Base-by-base conservation (phyloP, 306 rosid genomes). In the Vigna trinervia region DNA sequence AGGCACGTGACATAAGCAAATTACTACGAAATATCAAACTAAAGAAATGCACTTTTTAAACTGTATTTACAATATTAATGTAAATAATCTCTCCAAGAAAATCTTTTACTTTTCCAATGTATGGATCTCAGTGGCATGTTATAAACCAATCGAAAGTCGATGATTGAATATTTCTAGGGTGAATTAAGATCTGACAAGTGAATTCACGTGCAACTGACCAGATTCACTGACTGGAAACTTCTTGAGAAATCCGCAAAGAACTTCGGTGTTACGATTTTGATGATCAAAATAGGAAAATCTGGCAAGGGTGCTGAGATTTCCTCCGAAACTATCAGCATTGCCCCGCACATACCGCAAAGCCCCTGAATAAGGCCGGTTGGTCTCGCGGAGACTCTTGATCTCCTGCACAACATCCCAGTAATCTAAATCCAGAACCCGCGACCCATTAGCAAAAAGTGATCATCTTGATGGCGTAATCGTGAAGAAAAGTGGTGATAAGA, bases 241-340 rank as follows among this genome's bases (percentile, higher is more conserved):
- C 88, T 89, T 92, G 30, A 95, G 65, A 81, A 95, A 92, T 17
- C 99, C 99, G 66, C 99, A 95, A 6, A 97, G 99, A 78, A 90
- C 26, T 66, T 80, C 67, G 0, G 6, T 41, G 52, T 28, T 64
- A 61, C 79, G 74, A 8, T 80, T 88, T 36, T 65, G 83, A 51
- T 81, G 80, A 85, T 84, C 78, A 76, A 90, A 90, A 87, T 84
- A 85, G 1, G 97, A 89, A 76, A 89, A 78, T 75, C 99, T 88
- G 43, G 50, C 6, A 5, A 73, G 60, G 38, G 89, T 75, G 43
- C 83, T 78, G 28, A 90, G 85, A 84, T 92, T 92, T 14, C 97
- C 99, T n/a, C 87, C 97, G 72, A 95, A 95, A 57, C 38, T 89
- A 52, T 82, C 84, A 9, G 89, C 86, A 71, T 86, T 86, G 12